Conservation (phyloP, 129 eudicot species). For the Flaveria robusta region DNA sequence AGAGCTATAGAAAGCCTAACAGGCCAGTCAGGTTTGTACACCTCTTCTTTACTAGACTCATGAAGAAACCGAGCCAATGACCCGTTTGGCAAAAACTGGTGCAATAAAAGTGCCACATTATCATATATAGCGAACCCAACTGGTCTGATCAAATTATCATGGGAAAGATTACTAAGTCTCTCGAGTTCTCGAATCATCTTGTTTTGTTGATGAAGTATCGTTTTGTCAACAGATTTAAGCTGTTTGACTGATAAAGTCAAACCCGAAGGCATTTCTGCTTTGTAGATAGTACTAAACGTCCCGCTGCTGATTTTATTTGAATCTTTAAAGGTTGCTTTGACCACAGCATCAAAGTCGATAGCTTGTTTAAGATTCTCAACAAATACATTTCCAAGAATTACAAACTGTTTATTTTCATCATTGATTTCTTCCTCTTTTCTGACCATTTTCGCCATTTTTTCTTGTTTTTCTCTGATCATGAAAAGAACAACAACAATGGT, state of each 20-base stretch:
- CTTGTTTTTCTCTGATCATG: slow-evolving; percentile 94
- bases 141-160: slow-evolving; percentile 76
- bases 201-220: slow-evolving; percentile 67
- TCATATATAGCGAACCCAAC: slow-evolving; percentile 81
- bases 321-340: slow-evolving; percentile 78
- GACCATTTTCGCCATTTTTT: slow-evolving; percentile 57
- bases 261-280: slow-evolving; percentile 97
- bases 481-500: slow-evolving; percentile 76
- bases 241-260: slow-evolving; percentile 75
- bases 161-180: slow-evolving; percentile 74
- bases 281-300: slow-evolving; percentile 83
- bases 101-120: slow-evolving; percentile 81
- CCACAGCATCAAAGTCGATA: slow-evolving; percentile 88
- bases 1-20: slow-evolving; percentile 79
- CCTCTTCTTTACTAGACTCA: slow-evolving; percentile 56
- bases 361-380: slow-evolving; percentile 86
- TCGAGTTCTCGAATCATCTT: slow-evolving; percentile 97
- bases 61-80: slow-evolving; percentile 77
- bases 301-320: slow-evolving; percentile 75
- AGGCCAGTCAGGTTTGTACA: slow-evolving; percentile 86
- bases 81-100: slow-evolving; percentile 72
- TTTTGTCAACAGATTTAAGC: slow-evolving; percentile 76
- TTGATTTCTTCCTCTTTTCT: slow-evolving; percentile 43
- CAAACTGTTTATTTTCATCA: slow-evolving; percentile 48
- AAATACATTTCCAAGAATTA: slow-evolving; percentile 76